Percentiles rank a stretch among this genome's conserved stretches.
Evolutionary conservation across 2,329 filamentous ascomycete genomes (phyloP).

Genomic region (Pseudogymnoascus sp.): DNA sequence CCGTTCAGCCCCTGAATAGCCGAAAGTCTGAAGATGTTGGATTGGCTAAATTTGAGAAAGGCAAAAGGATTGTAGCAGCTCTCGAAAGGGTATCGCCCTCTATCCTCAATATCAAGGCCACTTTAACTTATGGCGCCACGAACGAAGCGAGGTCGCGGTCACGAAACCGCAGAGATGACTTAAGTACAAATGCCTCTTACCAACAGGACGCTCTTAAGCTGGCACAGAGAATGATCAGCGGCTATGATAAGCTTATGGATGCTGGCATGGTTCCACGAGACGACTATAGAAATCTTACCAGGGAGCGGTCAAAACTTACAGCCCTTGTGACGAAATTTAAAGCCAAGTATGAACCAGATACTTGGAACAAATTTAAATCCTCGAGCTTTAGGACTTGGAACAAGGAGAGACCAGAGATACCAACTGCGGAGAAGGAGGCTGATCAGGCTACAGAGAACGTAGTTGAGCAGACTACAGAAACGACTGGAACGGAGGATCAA

Average conservation of each 20-base stretch:
- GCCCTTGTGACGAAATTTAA: conserved; percentile 27
- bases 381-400: conserved; percentile 22
- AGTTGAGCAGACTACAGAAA: not conserved
- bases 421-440: not conserved
- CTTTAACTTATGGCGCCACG: conserved; percentile 18
- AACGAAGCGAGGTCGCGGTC: not conserved
- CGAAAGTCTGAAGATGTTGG: not conserved
- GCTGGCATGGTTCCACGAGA: conserved; percentile 21
- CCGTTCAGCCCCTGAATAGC: not conserved
- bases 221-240: conserved; percentile 25
- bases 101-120: conserved; percentile 22
- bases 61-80: conserved; percentile 41
- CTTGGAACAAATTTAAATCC: conserved; percentile 1
- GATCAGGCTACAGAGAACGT: not conserved
- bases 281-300: conserved; percentile 13
- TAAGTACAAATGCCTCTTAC: conserved; percentile 5
- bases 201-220: conserved; percentile 19
- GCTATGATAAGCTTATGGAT: conserved; percentile 25
- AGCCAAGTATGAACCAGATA: conserved; percentile 13
- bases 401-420: conserved; percentile 15
- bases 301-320: conserved; percentile 27
- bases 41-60: conserved; percentile 36
- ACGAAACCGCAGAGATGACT: not conserved
- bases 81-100: conserved; percentile 35
- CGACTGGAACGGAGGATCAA: not conserved